phyloP scores from a whole-genome alignment of 2,329 filamentous ascomycete genomes.

The Penicillium olsonii region DNA sequence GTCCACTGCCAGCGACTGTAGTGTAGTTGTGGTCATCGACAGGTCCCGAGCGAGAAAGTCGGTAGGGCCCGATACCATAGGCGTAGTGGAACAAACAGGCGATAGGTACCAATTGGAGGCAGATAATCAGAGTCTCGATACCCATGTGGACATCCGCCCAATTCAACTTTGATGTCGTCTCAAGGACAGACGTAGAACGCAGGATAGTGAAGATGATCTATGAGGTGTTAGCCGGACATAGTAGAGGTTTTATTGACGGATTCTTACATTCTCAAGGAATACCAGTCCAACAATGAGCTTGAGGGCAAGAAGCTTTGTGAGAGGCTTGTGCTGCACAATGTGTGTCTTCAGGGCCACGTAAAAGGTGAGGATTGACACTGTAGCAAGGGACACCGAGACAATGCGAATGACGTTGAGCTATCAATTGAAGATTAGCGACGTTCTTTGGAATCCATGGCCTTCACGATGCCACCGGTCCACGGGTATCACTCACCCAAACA shows the following conservation, averaged over 20 bases:
- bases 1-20: constrained; percentile 3
- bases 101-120: constrained; percentile 34
- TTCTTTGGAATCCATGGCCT: too few species aligned
- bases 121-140: constrained; percentile 33
- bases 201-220: constrained; percentile 36
- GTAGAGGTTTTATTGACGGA: background rate
- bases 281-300: constrained; percentile 37
- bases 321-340: constrained; percentile 30
- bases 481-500: constrained; percentile 33
- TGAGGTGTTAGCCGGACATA: background rate
- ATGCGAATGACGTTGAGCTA: constrained; percentile 18
- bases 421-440: too few species aligned
- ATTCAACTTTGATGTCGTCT: constrained; percentile 24
- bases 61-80: constrained; percentile 29
- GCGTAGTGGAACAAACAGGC: constrained; percentile 34
- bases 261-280: constrained; percentile 32
- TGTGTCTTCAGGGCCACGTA: constrained; percentile 27
- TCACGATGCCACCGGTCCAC: too few species aligned
- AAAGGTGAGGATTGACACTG: constrained; percentile 29
- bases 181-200: constrained; percentile 21
- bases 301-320: constrained; percentile 37
- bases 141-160: constrained; percentile 35
- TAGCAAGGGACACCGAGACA: constrained; percentile 26
- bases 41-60: background rate
- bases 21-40: constrained; percentile 4